phyloP scores from a whole-genome alignment of 2,329 filamentous ascomycete genomes.

The Xylariaceae sp. region DNA sequence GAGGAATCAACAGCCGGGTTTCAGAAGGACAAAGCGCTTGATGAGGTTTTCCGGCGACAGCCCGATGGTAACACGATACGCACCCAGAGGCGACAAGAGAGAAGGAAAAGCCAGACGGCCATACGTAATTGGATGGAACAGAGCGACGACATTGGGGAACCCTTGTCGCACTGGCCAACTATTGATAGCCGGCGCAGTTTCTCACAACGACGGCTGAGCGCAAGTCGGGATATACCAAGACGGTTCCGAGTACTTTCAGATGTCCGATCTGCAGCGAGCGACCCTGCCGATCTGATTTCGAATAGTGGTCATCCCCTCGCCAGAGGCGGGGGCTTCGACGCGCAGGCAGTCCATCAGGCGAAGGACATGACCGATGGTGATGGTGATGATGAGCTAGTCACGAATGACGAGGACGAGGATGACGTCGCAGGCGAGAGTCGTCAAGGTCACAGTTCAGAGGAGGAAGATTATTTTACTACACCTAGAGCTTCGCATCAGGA shows the following conservation, averaged over 20 bases:
- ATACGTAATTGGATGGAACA: slow-evolving; percentile 89
- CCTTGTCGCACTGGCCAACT: slow-evolving; percentile 44
- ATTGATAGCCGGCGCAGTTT: slow-evolving; percentile 41
- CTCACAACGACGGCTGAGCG: slow-evolving; percentile 49
- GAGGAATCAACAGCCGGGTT: slow-evolving; percentile 86
- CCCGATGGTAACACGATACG: slow-evolving; percentile 60
- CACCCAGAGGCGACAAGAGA: slow-evolving; percentile 56
- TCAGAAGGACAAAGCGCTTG: slow-evolving; percentile 82
- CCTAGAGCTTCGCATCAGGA: slow-evolving; percentile 40
- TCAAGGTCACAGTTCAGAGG: slow-evolving; percentile 27
- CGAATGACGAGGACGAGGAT: slow-evolving; percentile 68
- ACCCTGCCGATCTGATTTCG: slow-evolving; percentile 58
- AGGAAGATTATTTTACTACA: slow-evolving; percentile 52
- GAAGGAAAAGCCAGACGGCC: slow-evolving; percentile 70
- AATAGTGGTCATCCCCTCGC: slow-evolving; percentile 30
- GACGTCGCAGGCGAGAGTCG: slow-evolving; percentile 41
- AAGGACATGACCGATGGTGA: slow-evolving; percentile 73
- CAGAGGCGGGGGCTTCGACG: slow-evolving; percentile 27
- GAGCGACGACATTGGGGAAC: slow-evolving; percentile 47
- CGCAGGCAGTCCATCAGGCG: slow-evolving; percentile 37
- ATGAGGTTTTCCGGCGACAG: slow-evolving; percentile 79
- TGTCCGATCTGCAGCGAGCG: slow-evolving; percentile 55
- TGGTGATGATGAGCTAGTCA: slow-evolving; percentile 84
- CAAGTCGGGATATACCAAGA: slow-evolving; percentile 43
- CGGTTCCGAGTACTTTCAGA: slow-evolving; percentile 49